Conservation (phyloP, 768 basidiomycete genomes). For the Hericium erinaceus region DNA sequence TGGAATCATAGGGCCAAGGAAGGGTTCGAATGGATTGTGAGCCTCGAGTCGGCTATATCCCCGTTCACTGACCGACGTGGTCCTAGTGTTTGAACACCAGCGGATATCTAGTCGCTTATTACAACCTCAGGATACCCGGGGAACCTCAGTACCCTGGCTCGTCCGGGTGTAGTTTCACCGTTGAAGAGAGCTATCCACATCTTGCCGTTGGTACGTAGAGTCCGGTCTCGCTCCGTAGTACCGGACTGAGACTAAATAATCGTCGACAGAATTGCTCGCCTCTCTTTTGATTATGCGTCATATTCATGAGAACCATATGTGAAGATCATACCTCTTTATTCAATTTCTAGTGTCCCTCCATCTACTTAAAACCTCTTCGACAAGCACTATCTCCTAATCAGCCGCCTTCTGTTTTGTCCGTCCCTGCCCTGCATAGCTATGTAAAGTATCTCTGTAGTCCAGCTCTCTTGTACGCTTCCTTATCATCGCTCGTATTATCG, state of each 20-base stretch:
- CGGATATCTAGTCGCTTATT: conserved; percentile 48
- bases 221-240: too few species aligned
- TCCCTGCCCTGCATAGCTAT: too few species aligned
- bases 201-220: conserved; percentile 43
- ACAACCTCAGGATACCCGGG: conserved; percentile 44
- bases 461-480: too few species aligned
- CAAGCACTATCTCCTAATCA: too few species aligned
- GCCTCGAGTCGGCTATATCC: conserved; percentile 14
- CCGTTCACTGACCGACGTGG: neutral
- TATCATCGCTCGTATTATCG: too few species aligned
- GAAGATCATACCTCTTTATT: too few species aligned
- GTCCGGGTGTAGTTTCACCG: conserved; percentile 53
- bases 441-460: too few species aligned
- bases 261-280: conserved; percentile 44
- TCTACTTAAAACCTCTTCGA: too few species aligned
- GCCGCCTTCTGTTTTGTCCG: too few species aligned
- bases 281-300: conserved; percentile 58
- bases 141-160: conserved; percentile 42
- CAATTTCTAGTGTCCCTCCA: too few species aligned
- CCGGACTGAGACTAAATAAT: neutral
- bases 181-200: conserved; percentile 50
- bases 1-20: conserved; percentile 43
- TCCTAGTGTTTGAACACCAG: conserved; percentile 45
- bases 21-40: conserved; percentile 59
- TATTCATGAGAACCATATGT: conserved; percentile 34